Conservation (phyloP, 495 filamentous ascomycete genomes). For the Podospora anserina region DNA sequence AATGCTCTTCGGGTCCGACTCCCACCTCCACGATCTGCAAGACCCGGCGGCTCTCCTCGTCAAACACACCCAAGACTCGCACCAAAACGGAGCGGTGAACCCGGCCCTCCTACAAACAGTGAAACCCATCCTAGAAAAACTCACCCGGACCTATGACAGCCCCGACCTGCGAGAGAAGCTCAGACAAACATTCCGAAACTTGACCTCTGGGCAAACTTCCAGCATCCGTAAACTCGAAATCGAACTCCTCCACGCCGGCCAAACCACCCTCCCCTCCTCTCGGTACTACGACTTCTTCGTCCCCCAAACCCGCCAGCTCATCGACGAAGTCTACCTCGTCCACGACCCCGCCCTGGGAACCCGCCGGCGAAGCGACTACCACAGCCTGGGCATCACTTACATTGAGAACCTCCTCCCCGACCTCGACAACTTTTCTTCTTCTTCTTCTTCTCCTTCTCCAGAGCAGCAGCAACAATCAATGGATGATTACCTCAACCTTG, state of each 20-base stretch:
- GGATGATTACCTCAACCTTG: constrained; percentile 12
- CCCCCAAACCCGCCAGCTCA: constrained; percentile 33
- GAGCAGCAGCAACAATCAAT: background rate
- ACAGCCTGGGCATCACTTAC: constrained; percentile 36
- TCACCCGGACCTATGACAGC: constrained; percentile 22
- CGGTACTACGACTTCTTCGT: constrained; percentile 36
- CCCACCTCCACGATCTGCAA: constrained; percentile 30
- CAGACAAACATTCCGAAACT: constrained; percentile 26
- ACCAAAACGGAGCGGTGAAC: constrained; percentile 14
- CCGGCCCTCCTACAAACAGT: constrained; percentile 30
- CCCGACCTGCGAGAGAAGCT: constrained; percentile 28
- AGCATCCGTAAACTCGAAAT: constrained; percentile 44
- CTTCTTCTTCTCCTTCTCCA: constrained; percentile 7
- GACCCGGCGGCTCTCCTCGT: constrained; percentile 35
- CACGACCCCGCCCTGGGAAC: constrained; percentile 31
- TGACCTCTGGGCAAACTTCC: constrained; percentile 31
- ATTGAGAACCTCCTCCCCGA: constrained; percentile 36
- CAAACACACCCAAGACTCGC: constrained; percentile 32
- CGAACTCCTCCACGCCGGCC: constrained; percentile 43
- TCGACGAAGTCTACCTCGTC: constrained; percentile 40
- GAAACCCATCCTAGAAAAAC: constrained; percentile 29
- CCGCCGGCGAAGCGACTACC: constrained; percentile 35
- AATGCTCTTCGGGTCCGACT: constrained; percentile 29
- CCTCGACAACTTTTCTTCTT: constrained; percentile 19
- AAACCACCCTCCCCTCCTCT: constrained; percentile 34